Evolutionary conservation across 306 rosid genomes (phyloP), one percentile per base, ranked within the genome.

Genomic region (Quercus suber): DNA sequence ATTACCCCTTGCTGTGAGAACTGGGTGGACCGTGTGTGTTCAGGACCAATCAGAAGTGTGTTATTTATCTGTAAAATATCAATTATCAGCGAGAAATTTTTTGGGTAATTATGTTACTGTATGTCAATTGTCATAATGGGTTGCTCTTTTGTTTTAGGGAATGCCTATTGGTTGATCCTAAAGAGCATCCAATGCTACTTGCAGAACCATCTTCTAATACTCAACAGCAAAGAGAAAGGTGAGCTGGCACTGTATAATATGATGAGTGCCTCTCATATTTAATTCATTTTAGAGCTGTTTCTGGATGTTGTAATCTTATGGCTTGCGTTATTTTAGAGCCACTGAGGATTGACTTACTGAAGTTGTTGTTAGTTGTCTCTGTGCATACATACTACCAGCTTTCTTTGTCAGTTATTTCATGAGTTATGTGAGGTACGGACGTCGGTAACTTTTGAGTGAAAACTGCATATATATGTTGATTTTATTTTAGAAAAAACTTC

Each of bases 141-240:
- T 37, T 37, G 33, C 75, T 43, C 43, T 73, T 73, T 61, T 1
- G 67, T 84, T 83, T 72, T 73, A 95, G 99, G 92, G 98, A 95
- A 76, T 93, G 97, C 86, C 86, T 95, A 14, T 83, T 90, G 87
- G 82, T 95, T 82, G 99, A 95, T 84, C 97, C 99, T 56, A 89
- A 89, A 82, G 97, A 95, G 89, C 99, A 90, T 85, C 99, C 99
- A 30, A 93, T 95, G 98, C 94, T 95, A 76, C 98, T 95, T 76
- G 99, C 98, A 13, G 99, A 95, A 73, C 98, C 99, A 81, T 95
- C 96, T 74, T 95, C 82, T 5, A 95, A 90, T 82, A 79, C 87
- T 82, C 99, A 88, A 82, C 99, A 87, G 73, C 98, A 93, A 82
- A 91, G 99, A 82, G 99, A 95, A 86, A 93, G 92, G 99, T 91